Base-by-base conservation (phyloP, 257 asterid species). In the Eucommia ulmoides region DNA sequence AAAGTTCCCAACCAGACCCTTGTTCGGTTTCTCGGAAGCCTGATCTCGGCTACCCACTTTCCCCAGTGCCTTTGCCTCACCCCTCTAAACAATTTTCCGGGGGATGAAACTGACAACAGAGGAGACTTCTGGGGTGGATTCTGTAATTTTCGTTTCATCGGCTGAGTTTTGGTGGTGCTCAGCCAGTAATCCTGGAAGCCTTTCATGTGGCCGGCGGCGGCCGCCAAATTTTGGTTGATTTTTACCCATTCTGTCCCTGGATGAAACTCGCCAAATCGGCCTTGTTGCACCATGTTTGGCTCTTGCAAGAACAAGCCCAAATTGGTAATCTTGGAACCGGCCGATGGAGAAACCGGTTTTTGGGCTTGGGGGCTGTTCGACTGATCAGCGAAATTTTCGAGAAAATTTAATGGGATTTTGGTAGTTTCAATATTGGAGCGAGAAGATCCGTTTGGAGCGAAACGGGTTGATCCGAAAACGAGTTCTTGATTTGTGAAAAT, bases 31-130 rank as follows among this genome's bases (percentile, higher is more conserved):
- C 74, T 19, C 2, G 85, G 85, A 38, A 77, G 41, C 46, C 85
- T 48, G n/a, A 77, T n/a, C n/a, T n/a, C n/a, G n/a, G n/a, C n/a
- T n/a, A n/a, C n/a, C n/a, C n/a, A n/a, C n/a, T 77, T 77, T 20
- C 85, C 85, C n/a, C n/a, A 74, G 23, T 74, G 85, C 64, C 85
- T 62, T 46, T 77, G 81, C 24, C 85, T 65, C 15, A 77, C 85
- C 49, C 83, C 85, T 50, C 94, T 24, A 58, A 71, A 86, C 2
- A 82, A 74, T 68, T 82, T 82, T 56, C 58, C 65, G 49, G 60
- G 52, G 7, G 75, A 57, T 5, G 66, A 48, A 1, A 19, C 20
- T 7, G 69, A 52, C 1, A 67, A 49, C 25, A 24, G 5, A 41
- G 55, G 3, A 20, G 58, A 24, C 22, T 60, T 66, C 41, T 59